phyloP scores from a whole-genome alignment of 371 early-diverging fungal genomes.

The Batkoa obscura region DNA sequence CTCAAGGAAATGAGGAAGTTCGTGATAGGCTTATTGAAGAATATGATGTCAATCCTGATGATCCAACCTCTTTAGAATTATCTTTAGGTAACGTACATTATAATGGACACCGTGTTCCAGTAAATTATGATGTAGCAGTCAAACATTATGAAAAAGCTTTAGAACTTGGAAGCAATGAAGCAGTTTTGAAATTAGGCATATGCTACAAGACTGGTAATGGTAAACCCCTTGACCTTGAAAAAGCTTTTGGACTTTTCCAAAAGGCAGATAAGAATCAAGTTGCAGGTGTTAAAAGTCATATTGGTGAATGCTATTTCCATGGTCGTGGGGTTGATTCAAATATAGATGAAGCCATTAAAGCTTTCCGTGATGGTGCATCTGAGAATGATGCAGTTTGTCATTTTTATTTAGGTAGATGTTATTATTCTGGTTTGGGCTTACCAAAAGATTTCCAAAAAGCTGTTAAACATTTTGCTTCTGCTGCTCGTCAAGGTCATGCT shows the following conservation, averaged over 20 bases:
- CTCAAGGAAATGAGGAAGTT: constrained; percentile 1
- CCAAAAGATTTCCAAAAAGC: constrained; percentile 8
- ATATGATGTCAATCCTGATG: constrained; percentile 1
- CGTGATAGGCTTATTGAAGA: constrained; percentile 1
- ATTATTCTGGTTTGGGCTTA: constrained; percentile 9
- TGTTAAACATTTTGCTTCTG: constrained; percentile 7
- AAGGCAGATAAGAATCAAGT: not conserved
- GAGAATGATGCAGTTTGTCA: constrained; percentile 12
- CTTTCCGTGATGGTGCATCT: not conserved
- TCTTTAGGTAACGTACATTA: constrained; percentile 69
- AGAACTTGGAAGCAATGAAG: constrained; percentile 54
- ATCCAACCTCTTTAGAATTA: not conserved
- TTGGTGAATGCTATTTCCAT: constrained; percentile 4
- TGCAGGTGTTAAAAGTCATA: not conserved
- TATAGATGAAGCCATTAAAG: constrained; percentile 2
- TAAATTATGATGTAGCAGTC: constrained; percentile 49
- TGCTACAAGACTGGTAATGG: constrained; percentile 4
- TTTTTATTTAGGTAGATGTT: constrained; percentile 10
- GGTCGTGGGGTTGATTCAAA: not conserved
- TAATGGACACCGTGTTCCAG: constrained; percentile 36
- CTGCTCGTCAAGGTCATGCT: constrained; percentile 29
- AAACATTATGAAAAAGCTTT: constrained; percentile 60
- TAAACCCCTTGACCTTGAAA: not conserved
- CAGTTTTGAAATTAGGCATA: constrained; percentile 16
- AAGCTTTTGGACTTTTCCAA: constrained; percentile 1